These are phyloP conservation scores for Colletotrichum filicis DNA, from an alignment of 2,329 filamentous ascomycete species.

Conservation along the genomic window DNA sequence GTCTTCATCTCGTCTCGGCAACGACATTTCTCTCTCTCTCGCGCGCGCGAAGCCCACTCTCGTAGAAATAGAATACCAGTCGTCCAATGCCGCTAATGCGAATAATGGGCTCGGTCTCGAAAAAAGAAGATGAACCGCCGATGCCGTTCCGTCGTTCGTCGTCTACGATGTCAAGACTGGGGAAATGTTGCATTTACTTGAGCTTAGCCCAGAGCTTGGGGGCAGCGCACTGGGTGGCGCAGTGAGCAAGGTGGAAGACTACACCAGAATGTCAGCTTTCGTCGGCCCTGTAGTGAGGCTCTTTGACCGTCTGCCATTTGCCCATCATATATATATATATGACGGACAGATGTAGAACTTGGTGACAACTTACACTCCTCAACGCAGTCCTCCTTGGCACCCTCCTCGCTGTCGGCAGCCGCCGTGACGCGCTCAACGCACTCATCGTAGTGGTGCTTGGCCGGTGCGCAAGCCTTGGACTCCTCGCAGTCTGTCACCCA, in stretches of 20 bases:
- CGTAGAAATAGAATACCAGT: conserved; percentile 5
- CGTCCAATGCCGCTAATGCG: conserved; percentile 13
- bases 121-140: neutral
- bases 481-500: conserved; percentile 81
- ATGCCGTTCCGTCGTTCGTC: conserved; percentile 7
- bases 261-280: neutral
- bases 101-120: neutral
- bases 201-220: conserved; percentile 95
- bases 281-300: neutral
- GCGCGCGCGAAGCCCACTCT: neutral
- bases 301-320: neutral
- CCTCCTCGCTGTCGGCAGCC: conserved; percentile 73
- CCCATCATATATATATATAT: no score
- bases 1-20: conserved; percentile 25
- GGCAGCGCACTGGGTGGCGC: conserved; percentile 90
- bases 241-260: conserved; percentile 99
- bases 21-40: conserved; percentile 9
- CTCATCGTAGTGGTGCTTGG: conserved; percentile 98
- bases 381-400: conserved; percentile 91
- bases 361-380: conserved; percentile 87
- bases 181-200: conserved; percentile 72
- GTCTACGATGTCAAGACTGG: neutral
- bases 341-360: neutral
- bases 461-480: conserved; percentile 83
- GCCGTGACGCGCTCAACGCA: conserved; percentile 92